These are phyloP conservation scores for Gossypium lobatum DNA, from an alignment of 441 rosid genomes.

Conservation along the genomic window DNA sequence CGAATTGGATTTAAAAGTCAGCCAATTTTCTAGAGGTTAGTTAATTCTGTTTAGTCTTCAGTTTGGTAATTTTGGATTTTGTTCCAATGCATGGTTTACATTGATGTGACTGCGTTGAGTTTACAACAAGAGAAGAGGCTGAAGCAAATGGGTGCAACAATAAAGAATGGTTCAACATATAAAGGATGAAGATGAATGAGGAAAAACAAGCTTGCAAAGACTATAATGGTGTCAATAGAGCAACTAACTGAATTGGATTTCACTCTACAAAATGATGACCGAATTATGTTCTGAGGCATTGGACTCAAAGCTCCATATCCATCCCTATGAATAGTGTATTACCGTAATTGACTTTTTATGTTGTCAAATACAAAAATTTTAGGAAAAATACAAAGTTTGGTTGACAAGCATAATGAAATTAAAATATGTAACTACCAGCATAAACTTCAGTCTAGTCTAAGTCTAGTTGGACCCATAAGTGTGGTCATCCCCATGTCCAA, in stretches of 20 bases:
- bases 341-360: neutral
- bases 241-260: constrained; percentile 30
- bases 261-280: constrained; percentile 47
- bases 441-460: neutral
- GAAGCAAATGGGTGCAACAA: constrained; percentile 58
- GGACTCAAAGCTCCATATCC: constrained; percentile 41
- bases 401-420: neutral
- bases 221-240: constrained; percentile 31
- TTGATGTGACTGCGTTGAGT: constrained; percentile 27
- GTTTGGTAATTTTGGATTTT: neutral
- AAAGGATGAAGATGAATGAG: constrained; percentile 37
- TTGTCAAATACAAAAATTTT: neutral
- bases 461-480: neutral
- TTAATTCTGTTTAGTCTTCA: neutral
- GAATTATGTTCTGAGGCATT: constrained; percentile 41
- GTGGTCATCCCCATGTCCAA: neutral
- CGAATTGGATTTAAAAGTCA: constrained; percentile 40
- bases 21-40: constrained; percentile 58
- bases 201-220: constrained; percentile 35
- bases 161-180: constrained; percentile 41
- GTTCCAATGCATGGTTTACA: neutral
- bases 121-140: constrained; percentile 52
- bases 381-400: neutral
- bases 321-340: neutral
- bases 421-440: neutral